phyloP scores from a whole-genome alignment of 106 monocot genomes.

The Amphibolis antarctica region DNA sequence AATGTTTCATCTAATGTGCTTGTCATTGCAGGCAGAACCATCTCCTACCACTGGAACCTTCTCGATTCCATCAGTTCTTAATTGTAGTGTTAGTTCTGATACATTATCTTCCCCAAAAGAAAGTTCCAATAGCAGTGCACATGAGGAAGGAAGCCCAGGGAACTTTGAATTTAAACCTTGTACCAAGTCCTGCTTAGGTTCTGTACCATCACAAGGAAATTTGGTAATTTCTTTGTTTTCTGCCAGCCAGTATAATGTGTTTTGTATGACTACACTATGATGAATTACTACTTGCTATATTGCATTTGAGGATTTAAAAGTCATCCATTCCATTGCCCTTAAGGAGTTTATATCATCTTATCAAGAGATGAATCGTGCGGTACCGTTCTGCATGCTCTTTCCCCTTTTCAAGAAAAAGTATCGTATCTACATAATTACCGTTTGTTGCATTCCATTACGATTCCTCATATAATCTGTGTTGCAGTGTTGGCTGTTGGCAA shows the following conservation, averaged over 20 bases:
- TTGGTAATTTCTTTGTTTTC: slow-evolving; percentile 25
- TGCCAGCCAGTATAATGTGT: background rate
- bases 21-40: slow-evolving; percentile 59
- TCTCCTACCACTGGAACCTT: slow-evolving; percentile 96
- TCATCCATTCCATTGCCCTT: too few species aligned
- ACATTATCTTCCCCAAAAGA: slow-evolving; percentile 47
- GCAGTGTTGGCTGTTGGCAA: too few species aligned
- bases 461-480: too few species aligned
- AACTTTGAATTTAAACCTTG: slow-evolving; percentile 68
- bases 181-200: slow-evolving; percentile 16
- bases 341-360: too few species aligned
- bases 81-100: slow-evolving; percentile 18
- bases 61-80: slow-evolving; percentile 29
- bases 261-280: background rate
- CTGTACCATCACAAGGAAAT: slow-evolving; percentile 29
- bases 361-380: too few species aligned
- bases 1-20: background rate
- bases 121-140: slow-evolving; percentile 11
- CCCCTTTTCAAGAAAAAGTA: too few species aligned
- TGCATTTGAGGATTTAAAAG: too few species aligned
- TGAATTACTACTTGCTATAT: background rate
- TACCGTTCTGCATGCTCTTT: too few species aligned
- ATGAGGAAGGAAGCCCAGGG: slow-evolving; percentile 29
- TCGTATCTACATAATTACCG: too few species aligned
- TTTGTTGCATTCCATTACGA: too few species aligned